Percentiles rank a stretch among this genome's conserved stretches.
Evolutionary conservation across 2,329 filamentous ascomycete genomes (phyloP).

Genomic region (Neopestalotiopsis rosae): DNA sequence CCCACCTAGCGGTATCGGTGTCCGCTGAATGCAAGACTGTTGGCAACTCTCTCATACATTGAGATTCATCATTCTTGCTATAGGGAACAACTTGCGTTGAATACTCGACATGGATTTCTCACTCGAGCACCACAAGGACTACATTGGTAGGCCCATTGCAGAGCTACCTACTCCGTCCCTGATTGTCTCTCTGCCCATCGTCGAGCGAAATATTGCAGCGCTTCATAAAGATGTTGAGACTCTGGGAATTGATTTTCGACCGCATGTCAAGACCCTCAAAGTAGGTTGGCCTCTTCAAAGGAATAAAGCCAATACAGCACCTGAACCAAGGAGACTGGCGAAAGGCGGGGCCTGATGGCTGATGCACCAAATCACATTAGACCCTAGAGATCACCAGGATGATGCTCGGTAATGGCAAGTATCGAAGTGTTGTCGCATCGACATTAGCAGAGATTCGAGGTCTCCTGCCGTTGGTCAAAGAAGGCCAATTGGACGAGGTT

Average conservation of each 20-base stretch:
- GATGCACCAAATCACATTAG: background rate
- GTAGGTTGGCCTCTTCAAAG: background rate
- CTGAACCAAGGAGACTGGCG: background rate
- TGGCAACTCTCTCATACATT: no score
- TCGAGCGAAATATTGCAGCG: conserved; percentile 7
- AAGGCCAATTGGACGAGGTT: conserved; percentile 6
- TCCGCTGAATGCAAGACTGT: no score
- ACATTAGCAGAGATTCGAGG: conserved; percentile 15
- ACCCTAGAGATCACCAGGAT: conserved; percentile 5
- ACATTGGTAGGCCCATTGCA: conserved; percentile 3
- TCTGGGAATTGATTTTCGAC: conserved; percentile 8
- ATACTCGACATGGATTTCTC: conserved; percentile 8
- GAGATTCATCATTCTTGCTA: background rate
- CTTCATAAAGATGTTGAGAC: conserved; percentile 14
- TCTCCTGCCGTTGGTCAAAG: background rate
- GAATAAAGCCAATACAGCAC: background rate
- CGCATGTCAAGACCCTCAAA: conserved; percentile 16
- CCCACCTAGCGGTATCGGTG: no score
- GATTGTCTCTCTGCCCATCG: background rate
- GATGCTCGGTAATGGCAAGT: conserved; percentile 13
- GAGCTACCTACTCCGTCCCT: conserved; percentile 5
- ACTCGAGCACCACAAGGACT: conserved; percentile 7
- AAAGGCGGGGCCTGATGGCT: background rate
- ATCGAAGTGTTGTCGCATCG: background rate
- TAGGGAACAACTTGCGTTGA: background rate